Percentiles rank a stretch among this genome's conserved stretches.
These are phyloP conservation scores for Cicer bijugum DNA, from an alignment of 306 rosid genomes.

Conservation along the genomic window DNA sequence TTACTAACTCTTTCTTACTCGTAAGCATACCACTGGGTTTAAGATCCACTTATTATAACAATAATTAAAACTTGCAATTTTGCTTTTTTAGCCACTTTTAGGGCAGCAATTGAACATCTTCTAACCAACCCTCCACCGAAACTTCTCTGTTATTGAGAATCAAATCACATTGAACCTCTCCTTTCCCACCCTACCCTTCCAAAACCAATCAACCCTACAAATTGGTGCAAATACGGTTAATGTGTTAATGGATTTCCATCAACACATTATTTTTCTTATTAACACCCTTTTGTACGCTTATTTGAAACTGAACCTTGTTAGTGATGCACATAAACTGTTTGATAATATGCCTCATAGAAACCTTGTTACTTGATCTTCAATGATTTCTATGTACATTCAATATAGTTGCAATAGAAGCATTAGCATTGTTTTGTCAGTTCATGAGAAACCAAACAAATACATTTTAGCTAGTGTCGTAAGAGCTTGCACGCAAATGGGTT, in stretches of 20 bases:
- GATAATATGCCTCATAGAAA: constrained; percentile 71
- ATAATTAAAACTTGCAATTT: too few relatives aligned
- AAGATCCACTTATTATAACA: too few relatives aligned
- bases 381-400: constrained; percentile 78
- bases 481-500: constrained; percentile 68
- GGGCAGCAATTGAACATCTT: too few relatives aligned
- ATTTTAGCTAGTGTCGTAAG: constrained; percentile 70
- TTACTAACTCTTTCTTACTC: too few relatives aligned
- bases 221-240: too few relatives aligned
- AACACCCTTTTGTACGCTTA: constrained; percentile 60
- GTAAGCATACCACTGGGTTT: too few relatives aligned
- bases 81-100: too few relatives aligned
- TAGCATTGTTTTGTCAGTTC: constrained; percentile 57
- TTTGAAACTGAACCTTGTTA: constrained; percentile 45
- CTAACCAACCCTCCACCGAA: too few relatives aligned
- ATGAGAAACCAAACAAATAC: constrained; percentile 63
- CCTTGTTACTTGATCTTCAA: constrained; percentile 74
- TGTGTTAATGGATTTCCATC: constrained; percentile 58
- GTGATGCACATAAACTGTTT: constrained; percentile 66
- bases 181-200: too few relatives aligned
- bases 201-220: too few relatives aligned
- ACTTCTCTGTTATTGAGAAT: too few relatives aligned
- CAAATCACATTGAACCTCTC: too few relatives aligned
- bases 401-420: constrained; percentile 58
- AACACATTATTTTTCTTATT: constrained; percentile 60